Base-by-base conservation (phyloP, 345 rosid genomes). In the Draba incana region DNA sequence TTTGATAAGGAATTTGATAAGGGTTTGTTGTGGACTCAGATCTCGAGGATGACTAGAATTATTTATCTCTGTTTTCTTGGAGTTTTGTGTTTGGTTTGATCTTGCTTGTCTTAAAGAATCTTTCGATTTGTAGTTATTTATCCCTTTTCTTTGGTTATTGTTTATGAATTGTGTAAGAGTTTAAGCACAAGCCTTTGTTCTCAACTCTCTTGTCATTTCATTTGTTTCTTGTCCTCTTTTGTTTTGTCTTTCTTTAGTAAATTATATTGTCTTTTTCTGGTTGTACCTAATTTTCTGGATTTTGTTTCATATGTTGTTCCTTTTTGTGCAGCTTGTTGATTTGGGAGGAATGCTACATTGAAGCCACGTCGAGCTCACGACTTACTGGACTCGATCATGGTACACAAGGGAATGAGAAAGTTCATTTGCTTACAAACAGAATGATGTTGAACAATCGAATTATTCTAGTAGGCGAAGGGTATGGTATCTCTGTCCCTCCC, bases 401-500 rank as follows among this genome's bases (percentile, higher is more conserved):
- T 58, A 25, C 61, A 68, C 90, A 78, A 37, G 68, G 68, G 25
- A 69, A 74, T 55, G 90, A 76, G 24, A 75, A 65, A 62, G 62
- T 92, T 27, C 82, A 80, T 16, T 48, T 70, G 53, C 88, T 92
- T 78, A 72, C 93, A 56, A 77, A 83, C 74, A 81, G 85, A 78
- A 89, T 95, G 98, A 88, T 87, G 88, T 62, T 72, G 59, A 80
- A 89, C 64, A 84, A 84, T 80, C 92, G 86, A 30, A 81, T 92
- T 75, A 84, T 73, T 53, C 46, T 92, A 8, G 83, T 92, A 0
- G 98, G 99, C 2, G 93, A 92, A 86, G 98, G 99, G 99, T 91
- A 86, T 47, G 84, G 20, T 24, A 43, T 63, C 42, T 13, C 4
- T 16, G 13, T 16, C 46, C 9, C 1, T 25, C 15, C 12, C 13